Evolutionary conservation across 2,329 filamentous ascomycete species (phyloP), one percentile per base, ranked within the genome.

Genomic region (Onygena corvina): DNA sequence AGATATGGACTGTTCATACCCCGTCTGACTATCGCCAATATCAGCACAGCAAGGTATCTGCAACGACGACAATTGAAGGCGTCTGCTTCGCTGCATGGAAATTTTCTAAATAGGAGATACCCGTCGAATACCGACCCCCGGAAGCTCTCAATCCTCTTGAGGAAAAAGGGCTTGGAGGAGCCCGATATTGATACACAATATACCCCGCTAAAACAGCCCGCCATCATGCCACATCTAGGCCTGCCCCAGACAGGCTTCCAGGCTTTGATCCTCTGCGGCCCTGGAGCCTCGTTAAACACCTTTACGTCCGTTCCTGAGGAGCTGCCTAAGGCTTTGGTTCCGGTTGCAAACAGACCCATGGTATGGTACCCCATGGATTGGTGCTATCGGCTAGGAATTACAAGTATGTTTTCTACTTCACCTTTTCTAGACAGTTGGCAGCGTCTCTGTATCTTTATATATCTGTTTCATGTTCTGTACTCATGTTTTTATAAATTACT

Each of bases 291-390:
- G 3, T 60, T 74, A 21, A 72, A 68, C 53, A 73, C 71, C 1
- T 73, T 74, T 54, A 73, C 71, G n/a, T 68, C 69, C 3, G 68
- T 68, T 18, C 68, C 70, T 0, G 67, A 69, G 51, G 70, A 73
- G 45, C 70, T 63, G 50, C 70, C 70, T n/a, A 73, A 73, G 57
- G 67, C 68, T 30, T 60, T 74, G 14, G 59, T 74, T n/a, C 68
- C 70, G 14, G 63, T 74, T 51, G 71, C 70, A 23, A 74, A 74
- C 53, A 61, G 71, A 35, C 71, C 71, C 3, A 72, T 74, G 70
- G 62, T 74, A 36, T 74, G 65, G 61, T 74, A 73, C 57, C 63
- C 68, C 3, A 55, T 74, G 27, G 71, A 73, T 49, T 73, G 67
- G 64, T 71, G 69, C 46, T 69, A 71, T 59, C 61, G 70, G n/a